Evolutionary conservation across 2,329 filamentous ascomycete genomes (phyloP).

Genomic region (Xylariaceae sp.): DNA sequence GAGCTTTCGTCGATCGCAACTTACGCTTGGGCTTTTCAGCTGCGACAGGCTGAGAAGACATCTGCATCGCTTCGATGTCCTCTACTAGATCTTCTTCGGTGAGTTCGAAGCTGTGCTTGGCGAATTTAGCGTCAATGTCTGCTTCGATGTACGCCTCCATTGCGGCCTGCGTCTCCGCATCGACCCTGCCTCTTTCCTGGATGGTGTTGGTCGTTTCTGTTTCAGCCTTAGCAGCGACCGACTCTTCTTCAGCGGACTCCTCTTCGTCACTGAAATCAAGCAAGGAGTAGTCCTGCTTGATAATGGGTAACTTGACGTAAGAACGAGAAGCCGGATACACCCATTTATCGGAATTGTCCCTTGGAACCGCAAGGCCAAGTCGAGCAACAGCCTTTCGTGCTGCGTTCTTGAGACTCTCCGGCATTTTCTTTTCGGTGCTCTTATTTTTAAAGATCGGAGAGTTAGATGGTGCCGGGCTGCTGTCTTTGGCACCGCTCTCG

Average conservation of each 20-base stretch:
- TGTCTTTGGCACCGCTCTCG: constrained; percentile 34
- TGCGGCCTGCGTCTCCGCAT: constrained; percentile 30
- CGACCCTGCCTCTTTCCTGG: constrained; percentile 7
- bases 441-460: constrained; percentile 18
- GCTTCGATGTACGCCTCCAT: constrained; percentile 27
- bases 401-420: constrained; percentile 27
- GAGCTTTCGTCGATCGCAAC: constrained; percentile 24
- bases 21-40: neutral
- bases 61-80: constrained; percentile 54
- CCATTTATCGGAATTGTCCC: too few species aligned
- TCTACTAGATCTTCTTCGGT: constrained; percentile 54
- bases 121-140: constrained; percentile 35
- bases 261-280: constrained; percentile 22
- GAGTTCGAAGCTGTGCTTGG: constrained; percentile 41
- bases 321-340: too few species aligned
- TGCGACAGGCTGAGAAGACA: constrained; percentile 40
- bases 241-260: neutral
- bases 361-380: neutral
- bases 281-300: constrained; percentile 18
- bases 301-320: too few species aligned
- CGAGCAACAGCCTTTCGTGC: constrained; percentile 36
- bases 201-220: neutral
- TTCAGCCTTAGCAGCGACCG: neutral
- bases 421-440: constrained; percentile 22
- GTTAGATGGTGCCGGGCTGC: constrained; percentile 39